Percentiles rank a stretch among this genome's conserved stretches.
Evolutionary conservation across 176 grass and related monocot genomes (phyloP).

Genomic region (Olyra latifolia): DNA sequence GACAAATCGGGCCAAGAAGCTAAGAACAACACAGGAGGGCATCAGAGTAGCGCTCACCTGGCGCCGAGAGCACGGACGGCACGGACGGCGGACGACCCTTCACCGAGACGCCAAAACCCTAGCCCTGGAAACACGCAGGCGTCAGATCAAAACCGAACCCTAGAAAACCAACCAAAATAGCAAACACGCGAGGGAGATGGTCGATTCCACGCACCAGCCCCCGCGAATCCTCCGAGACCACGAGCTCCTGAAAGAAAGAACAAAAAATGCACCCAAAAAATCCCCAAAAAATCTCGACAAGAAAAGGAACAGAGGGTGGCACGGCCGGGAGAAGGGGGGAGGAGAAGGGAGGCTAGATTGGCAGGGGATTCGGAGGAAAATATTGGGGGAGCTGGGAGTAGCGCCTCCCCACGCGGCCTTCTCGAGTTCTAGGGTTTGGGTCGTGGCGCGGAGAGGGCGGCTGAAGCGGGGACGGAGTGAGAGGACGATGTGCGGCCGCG

Average conservation of each 20-base stretch:
- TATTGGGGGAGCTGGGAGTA: neutral
- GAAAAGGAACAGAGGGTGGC: conserved; percentile 27
- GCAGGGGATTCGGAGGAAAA: neutral
- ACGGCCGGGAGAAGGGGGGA: neutral
- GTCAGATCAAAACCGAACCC: conserved; percentile 30
- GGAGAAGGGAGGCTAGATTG: neutral
- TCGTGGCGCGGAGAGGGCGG: neutral
- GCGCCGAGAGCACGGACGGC: neutral
- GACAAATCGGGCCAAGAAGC: neutral
- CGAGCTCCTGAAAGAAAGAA: conserved; percentile 46
- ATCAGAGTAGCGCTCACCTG: conserved; percentile 13
- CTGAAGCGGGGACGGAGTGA: neutral
- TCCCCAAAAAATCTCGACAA: conserved; percentile 21
- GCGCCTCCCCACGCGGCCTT: neutral
- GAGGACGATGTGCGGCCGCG: conserved; percentile 12
- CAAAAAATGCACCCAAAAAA: conserved; percentile 21
- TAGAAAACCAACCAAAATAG: conserved; percentile 4
- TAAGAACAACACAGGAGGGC: neutral
- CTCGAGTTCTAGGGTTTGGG: conserved; percentile 49
- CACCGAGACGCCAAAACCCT: conserved; percentile 42
- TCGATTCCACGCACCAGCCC: conserved; percentile 34
- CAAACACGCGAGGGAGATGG: neutral
- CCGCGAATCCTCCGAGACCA: conserved; percentile 29
- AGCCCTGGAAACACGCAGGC: conserved; percentile 27
- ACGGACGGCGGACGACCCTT: conserved; percentile 18